A percentile compares a stretch with the other conserved stretches of the same genome.
Evolutionary conservation across 139 green algal genomes (phyloP).

Genomic region (Picochlorum sp.): DNA sequence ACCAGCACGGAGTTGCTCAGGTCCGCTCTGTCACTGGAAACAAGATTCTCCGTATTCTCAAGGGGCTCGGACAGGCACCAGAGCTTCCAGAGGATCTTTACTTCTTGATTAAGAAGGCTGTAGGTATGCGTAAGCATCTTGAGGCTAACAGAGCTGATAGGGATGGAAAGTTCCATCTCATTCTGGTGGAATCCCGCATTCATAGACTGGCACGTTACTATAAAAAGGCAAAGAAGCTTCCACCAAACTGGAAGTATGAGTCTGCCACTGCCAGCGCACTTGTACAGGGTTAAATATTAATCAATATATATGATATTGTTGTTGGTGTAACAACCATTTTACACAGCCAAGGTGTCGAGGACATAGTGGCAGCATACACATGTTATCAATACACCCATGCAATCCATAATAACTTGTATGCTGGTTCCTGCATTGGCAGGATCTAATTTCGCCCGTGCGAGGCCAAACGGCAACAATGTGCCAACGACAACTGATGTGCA

Average conservation of each 20-base stretch:
- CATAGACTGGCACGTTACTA: conserved; percentile 99
- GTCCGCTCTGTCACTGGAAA: conserved; percentile 80
- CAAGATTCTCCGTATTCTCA: conserved; percentile 98
- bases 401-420: conserved; percentile 79
- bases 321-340: conserved; percentile 1
- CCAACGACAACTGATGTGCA: conserved; percentile 64
- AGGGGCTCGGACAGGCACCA: conserved; percentile 77
- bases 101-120: conserved; percentile 98
- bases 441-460: conserved; percentile 57
- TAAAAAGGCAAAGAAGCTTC: conserved; percentile 81
- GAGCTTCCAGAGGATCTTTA: conserved; percentile 99
- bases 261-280: conserved; percentile 84
- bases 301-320: conserved; percentile 2
- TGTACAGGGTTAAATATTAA: conserved; percentile 41
- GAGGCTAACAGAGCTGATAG: conserved; percentile 91
- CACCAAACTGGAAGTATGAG: conserved; percentile 91
- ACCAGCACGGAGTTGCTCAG: conserved; percentile 88
- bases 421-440: conserved; percentile 58
- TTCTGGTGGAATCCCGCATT: conserved; percentile 92
- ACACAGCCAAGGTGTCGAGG: conserved; percentile 48
- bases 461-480: conserved; percentile 70
- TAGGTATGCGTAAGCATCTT: conserved; percentile 97
- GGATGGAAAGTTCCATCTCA: conserved; percentile 82
- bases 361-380: conserved; percentile 72
- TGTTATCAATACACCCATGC: conserved; percentile 72